These are phyloP conservation scores for Claviceps pazoutovae DNA, from an alignment of 2,329 filamentous ascomycete species.

Conservation along the genomic window DNA sequence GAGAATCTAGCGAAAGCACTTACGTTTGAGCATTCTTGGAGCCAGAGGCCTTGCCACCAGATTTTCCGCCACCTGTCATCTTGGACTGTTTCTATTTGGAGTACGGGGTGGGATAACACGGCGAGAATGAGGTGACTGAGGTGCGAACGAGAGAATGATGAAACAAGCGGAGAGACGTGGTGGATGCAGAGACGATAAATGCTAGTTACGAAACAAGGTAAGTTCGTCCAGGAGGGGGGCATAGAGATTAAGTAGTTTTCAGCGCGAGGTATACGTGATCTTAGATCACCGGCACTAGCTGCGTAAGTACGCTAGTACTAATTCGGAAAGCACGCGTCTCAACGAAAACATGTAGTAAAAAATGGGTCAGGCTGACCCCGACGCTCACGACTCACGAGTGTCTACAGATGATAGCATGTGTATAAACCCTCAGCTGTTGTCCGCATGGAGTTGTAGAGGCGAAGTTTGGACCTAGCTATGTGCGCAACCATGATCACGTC, in stretches of 20 bases:
- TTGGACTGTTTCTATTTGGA: constrained; percentile 39
- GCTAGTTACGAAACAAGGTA: constrained; percentile 17
- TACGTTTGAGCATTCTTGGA: constrained; percentile 99
- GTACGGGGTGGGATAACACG: too few species aligned
- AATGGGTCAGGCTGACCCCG: constrained; percentile 10
- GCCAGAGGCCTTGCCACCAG: constrained; percentile 98
- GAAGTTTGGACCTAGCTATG: background rate
- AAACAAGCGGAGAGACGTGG: constrained; percentile 14
- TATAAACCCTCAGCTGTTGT: background rate
- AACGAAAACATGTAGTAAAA: constrained; percentile 10
- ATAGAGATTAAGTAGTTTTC: constrained; percentile 44
- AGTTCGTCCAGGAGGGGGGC: constrained; percentile 29
- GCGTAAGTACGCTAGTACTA: constrained; percentile 15
- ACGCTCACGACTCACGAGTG: background rate
- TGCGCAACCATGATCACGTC: background rate
- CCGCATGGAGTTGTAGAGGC: too few species aligned
- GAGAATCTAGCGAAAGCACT: constrained; percentile 29
- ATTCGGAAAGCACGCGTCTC: constrained; percentile 18
- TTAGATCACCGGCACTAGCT: constrained; percentile 30
- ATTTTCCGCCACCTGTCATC: constrained; percentile 99
- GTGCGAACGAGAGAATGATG: constrained; percentile 6
- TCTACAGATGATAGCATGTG: background rate
- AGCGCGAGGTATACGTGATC: constrained; percentile 29
- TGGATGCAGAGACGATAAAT: constrained; percentile 25
- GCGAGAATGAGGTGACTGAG: background rate